Evolutionary conservation across 305 asterid genomes (phyloP).

Genomic region (Nicotiana rustica): DNA sequence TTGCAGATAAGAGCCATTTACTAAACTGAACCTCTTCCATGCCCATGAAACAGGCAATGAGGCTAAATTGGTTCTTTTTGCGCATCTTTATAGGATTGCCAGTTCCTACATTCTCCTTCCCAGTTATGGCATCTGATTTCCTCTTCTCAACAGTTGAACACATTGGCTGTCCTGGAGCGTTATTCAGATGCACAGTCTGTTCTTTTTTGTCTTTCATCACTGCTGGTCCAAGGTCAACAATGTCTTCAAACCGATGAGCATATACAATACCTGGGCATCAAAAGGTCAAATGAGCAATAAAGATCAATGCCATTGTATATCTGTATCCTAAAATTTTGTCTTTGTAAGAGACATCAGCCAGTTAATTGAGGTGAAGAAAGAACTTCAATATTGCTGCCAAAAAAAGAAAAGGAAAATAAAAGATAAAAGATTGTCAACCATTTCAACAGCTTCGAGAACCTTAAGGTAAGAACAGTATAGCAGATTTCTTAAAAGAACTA

Average conservation of each 20-base stretch:
- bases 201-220: constrained; percentile 40
- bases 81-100: constrained; percentile 49
- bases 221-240: constrained; percentile 66
- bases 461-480: not conserved
- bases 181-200: constrained; percentile 34
- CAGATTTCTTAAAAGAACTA: not conserved
- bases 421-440: not conserved
- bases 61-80: constrained; percentile 59
- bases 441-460: not conserved
- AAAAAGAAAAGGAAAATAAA: not conserved
- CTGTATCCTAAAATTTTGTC: not conserved
- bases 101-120: constrained; percentile 42
- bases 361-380: not conserved
- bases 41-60: constrained; percentile 72
- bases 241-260: constrained; percentile 88
- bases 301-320: not conserved
- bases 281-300: constrained; percentile 21
- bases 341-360: not conserved
- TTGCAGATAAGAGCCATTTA: constrained; percentile 65
- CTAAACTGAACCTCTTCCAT: constrained; percentile 71
- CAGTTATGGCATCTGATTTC: constrained; percentile 39
- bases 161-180: constrained; percentile 37
- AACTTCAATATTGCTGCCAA: not conserved
- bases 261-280: constrained; percentile 74
- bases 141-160: constrained; percentile 40